Conservation (phyloP, 768 basidiomycete species). For the Leccinellum rugosiceps region DNA sequence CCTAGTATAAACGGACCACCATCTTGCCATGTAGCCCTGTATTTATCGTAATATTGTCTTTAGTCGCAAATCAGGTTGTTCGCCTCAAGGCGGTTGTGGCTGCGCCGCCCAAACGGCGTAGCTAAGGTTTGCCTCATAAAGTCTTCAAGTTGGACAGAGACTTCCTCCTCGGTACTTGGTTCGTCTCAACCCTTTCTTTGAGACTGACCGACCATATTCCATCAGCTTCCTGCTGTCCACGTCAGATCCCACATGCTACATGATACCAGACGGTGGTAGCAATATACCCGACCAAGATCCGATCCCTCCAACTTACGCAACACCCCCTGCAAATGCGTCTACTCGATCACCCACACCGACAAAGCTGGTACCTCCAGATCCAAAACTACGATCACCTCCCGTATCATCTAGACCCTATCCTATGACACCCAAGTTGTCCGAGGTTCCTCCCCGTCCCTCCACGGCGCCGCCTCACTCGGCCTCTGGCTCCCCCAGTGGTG, state of each 20-base stretch:
- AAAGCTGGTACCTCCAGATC: slow-evolving; percentile 6
- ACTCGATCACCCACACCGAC: slow-evolving; percentile 11
- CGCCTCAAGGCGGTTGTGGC: not conserved
- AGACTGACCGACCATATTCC: not conserved
- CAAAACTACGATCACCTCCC: slow-evolving; percentile 4
- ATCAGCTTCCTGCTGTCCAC: not conserved
- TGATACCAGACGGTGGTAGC: slow-evolving; percentile 21
- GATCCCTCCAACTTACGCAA: slow-evolving; percentile 3
- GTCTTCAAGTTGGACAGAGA: not conserved
- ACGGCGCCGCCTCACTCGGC: slow-evolving; percentile 27
- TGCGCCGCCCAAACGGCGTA: not conserved
- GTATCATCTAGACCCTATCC: slow-evolving; percentile 1
- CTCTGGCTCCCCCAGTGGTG: slow-evolving; percentile 11
- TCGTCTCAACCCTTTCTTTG: not conserved
- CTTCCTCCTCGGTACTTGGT: slow-evolving; percentile 1
- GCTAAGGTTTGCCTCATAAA: not conserved
- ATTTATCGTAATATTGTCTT: not conserved
- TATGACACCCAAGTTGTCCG: slow-evolving; percentile 9
- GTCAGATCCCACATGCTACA: slow-evolving; percentile 27
- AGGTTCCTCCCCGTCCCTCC: slow-evolving; percentile 24
- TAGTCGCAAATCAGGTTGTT: not conserved
- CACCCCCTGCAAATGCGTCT: slow-evolving; percentile 17
- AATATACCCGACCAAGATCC: slow-evolving; percentile 9
- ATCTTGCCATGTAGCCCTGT: slow-evolving; percentile 18
- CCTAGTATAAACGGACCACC: slow-evolving; percentile 6